A percentile compares a stretch with the other conserved stretches of the same genome.
phyloP scores from a whole-genome alignment of 768 basidiomycete species.

The Gautieria morchelliformis region DNA sequence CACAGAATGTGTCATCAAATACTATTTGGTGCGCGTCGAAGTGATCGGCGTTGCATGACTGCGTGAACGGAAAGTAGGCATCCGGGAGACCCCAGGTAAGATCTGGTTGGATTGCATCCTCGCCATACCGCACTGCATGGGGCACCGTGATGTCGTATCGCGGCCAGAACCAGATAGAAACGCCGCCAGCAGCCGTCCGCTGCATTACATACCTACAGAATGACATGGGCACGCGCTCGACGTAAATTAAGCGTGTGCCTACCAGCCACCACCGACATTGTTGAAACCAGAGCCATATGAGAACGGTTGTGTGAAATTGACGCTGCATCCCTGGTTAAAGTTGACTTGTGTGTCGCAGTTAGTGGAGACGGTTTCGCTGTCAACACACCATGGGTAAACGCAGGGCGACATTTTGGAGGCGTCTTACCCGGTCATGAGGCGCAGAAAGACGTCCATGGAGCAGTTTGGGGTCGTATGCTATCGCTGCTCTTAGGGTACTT shows the following conservation, averaged over 20 bases:
- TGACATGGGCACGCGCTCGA: neutral
- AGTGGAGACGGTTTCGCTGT: conserved; percentile 30
- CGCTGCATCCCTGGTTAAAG: conserved; percentile 56
- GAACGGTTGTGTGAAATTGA: conserved; percentile 26
- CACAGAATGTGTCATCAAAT: conserved; percentile 56
- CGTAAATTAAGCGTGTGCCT: neutral
- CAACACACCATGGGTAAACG: neutral
- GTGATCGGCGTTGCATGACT: conserved; percentile 43
- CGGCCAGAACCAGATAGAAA: conserved; percentile 57
- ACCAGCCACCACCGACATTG: conserved; percentile 47
- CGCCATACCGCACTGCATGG: conserved; percentile 23
- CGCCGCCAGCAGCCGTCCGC: conserved; percentile 30
- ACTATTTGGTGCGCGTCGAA: conserved; percentile 45
- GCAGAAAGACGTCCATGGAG: conserved; percentile 25
- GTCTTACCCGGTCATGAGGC: conserved; percentile 40
- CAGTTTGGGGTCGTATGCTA: conserved; percentile 42
- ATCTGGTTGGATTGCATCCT: conserved; percentile 5
- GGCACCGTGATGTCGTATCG: conserved; percentile 38
- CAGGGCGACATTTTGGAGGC: neutral
- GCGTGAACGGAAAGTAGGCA: conserved; percentile 36
- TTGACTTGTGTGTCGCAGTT: conserved; percentile 42
- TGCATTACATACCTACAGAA: conserved; percentile 30
- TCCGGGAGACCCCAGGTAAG: conserved; percentile 36
- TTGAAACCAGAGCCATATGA: conserved; percentile 42
- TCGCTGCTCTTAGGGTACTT: neutral